These are phyloP conservation scores for Xenoacremonium recifei DNA, from an alignment of 2,329 filamentous ascomycete species.

Conservation along the genomic window DNA sequence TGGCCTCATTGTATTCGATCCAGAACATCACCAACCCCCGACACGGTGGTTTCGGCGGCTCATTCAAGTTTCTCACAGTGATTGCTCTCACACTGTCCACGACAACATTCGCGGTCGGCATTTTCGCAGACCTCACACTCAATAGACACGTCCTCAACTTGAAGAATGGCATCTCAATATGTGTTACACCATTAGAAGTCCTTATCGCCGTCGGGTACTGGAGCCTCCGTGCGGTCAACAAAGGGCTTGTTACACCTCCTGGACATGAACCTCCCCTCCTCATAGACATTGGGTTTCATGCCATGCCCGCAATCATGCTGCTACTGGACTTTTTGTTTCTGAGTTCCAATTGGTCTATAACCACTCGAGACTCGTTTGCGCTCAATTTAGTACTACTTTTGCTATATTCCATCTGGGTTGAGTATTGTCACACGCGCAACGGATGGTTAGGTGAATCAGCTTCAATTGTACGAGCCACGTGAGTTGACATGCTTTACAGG, in stretches of 20 bases:
- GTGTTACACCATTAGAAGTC: conserved; percentile 1
- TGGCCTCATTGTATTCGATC: neutral
- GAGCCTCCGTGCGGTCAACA: conserved; percentile 2
- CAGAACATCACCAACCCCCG: conserved; percentile 4
- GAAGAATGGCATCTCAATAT: conserved; percentile 1
- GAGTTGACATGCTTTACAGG: neutral
- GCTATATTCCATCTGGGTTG: conserved; percentile 3
- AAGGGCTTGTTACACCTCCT: conserved; percentile 4
- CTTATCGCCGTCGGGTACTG: conserved; percentile 3
- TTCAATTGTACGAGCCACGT: neutral
- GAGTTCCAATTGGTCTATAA: neutral
- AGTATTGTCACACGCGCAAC: conserved; percentile 2
- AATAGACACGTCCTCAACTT: neutral
- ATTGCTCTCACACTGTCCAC: conserved; percentile 3
- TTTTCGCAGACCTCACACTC: conserved; percentile 1
- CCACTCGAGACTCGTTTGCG: neutral
- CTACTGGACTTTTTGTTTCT: conserved; percentile 1
- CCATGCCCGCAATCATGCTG: conserved; percentile 4
- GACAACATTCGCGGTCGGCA: conserved; percentile 1
- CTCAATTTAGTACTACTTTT: neutral
- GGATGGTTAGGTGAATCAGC: neutral
- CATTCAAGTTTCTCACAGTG: conserved; percentile 4
- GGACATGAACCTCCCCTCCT: conserved; percentile 4
- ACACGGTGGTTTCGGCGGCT: conserved; percentile 4
- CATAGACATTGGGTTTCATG: conserved; percentile 2